Evolutionary conservation across 2,329 filamentous ascomycete genomes (phyloP), one percentile per base, ranked within the genome.

Genomic region (Sphaerulina vaccinii): DNA sequence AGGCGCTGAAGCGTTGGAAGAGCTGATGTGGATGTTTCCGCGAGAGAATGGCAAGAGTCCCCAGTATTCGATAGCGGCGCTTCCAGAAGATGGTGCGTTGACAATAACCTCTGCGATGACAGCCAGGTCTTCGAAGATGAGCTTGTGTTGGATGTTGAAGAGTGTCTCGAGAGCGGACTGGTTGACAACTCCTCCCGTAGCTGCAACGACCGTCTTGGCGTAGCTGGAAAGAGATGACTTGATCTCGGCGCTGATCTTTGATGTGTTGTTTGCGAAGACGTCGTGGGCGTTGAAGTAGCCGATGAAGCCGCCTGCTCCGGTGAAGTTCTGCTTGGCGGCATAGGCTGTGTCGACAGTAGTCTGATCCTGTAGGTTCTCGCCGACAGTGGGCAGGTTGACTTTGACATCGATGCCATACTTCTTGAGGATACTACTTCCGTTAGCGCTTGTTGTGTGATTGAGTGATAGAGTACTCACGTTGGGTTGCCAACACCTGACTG

Each of bases 401-500:
- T 62, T 42, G 19, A 58, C 40, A 1, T 61, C 51, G 43, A 56
- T 45, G 29, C 49, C 43, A 23, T 65, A 58, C 3, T 74, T 68
- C 2, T 81, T 71, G 1, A 80, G 67, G 7, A 78, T 59, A 0
- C 65, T 27, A 21, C n/a, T 6, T 15, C 1, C 5, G 42, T 45
- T 13, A 45, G 42, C 19, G 6, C 11, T 13, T 13, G 13, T 18
- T 3, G 6, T 21, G 13, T 21, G 8, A 15, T 39, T 19, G 19
- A 7, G 9, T 3, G 16, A 13, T 9, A 18, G 18, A 7, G n/a
- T 18, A 32, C 54, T 48, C 18, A 50, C 52, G 24, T 41, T 39
- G 39, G 40, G 16, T 29, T 50, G 21, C 83, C 83, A 22, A 86
- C 73, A 0, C 83, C 83, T 0, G 81, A 84, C 1, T 84, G 69